Evolutionary conservation across 371 early-diverging fungal species (phyloP).

Genomic region (Dichotomocladium elegans): DNA sequence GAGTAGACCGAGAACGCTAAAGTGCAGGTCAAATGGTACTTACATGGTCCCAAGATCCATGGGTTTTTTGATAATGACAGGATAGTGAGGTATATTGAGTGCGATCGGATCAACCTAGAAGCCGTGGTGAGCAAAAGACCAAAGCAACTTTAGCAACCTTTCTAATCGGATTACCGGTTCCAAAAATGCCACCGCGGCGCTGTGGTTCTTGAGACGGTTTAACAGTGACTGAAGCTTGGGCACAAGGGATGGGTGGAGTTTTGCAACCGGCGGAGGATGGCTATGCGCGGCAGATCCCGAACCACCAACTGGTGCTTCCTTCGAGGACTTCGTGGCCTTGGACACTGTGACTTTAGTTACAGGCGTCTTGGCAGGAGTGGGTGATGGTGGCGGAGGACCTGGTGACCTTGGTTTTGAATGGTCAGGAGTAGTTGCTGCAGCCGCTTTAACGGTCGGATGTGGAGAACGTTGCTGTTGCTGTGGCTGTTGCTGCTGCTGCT

Average conservation of each 20-base stretch:
- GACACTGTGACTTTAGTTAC: background rate
- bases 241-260: constrained; percentile 17
- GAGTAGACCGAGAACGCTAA: too few relatives aligned
- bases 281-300: too few relatives aligned
- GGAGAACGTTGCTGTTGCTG: background rate
- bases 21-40: constrained; percentile 5
- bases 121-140: background rate
- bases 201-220: constrained; percentile 34
- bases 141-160: background rate
- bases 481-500: background rate
- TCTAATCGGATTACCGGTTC: constrained; percentile 65
- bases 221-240: constrained; percentile 26
- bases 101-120: constrained; percentile 73
- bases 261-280: constrained; percentile 1
- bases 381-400: background rate
- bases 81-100: constrained; percentile 80
- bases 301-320: background rate
- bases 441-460: background rate
- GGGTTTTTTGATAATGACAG: constrained; percentile 78
- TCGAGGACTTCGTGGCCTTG: background rate
- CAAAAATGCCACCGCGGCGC: constrained; percentile 42
- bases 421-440: background rate
- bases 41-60: constrained; percentile 71
- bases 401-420: too few relatives aligned
- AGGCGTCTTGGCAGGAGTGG: background rate